These are phyloP conservation scores for Penicillium sp. DNA, from an alignment of 2,329 filamentous ascomycete genomes.

Conservation along the genomic window DNA sequence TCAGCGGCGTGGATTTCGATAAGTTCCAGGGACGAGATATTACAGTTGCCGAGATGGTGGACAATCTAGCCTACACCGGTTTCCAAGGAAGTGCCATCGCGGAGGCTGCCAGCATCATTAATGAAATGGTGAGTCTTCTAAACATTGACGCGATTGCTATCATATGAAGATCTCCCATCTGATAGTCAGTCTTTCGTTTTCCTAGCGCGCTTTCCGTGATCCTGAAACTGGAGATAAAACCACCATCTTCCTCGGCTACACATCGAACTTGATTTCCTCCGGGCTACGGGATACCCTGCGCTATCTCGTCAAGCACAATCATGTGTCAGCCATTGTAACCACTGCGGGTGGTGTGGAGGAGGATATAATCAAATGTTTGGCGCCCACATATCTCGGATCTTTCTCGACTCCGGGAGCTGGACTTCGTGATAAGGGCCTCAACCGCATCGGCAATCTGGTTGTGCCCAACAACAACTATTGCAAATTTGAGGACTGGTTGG, in stretches of 20 bases:
- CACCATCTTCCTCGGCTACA: slow-evolving; percentile 96
- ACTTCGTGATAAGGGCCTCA: slow-evolving; percentile 81
- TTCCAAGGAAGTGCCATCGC: slow-evolving; percentile 79
- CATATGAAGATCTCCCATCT: not conserved
- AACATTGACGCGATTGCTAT: not conserved
- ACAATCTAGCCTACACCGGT: slow-evolving; percentile 81
- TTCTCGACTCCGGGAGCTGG: slow-evolving; percentile 75
- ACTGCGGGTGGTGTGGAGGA: slow-evolving; percentile 95
- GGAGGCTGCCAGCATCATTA: slow-evolving; percentile 87
- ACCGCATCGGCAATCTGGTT: slow-evolving; percentile 91
- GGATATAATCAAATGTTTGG: slow-evolving; percentile 97
- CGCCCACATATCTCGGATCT: slow-evolving; percentile 85
- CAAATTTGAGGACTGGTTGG: slow-evolving; percentile 94
- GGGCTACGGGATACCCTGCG: slow-evolving; percentile 87
- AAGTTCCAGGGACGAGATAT: slow-evolving; percentile 67
- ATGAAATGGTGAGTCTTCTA: slow-evolving; percentile 74
- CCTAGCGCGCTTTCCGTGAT: slow-evolving; percentile 74
- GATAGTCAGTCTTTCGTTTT: not conserved
- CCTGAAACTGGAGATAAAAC: slow-evolving; percentile 75
- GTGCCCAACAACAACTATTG: slow-evolving; percentile 98
- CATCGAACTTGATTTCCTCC: slow-evolving; percentile 95
- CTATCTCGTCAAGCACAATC: slow-evolving; percentile 87
- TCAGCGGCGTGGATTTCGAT: slow-evolving; percentile 92
- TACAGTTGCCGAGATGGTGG: slow-evolving; percentile 79
- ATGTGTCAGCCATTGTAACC: slow-evolving; percentile 90